Base-by-base conservation (phyloP, 495 filamentous ascomycete species). In the Xylaria telfairii region DNA sequence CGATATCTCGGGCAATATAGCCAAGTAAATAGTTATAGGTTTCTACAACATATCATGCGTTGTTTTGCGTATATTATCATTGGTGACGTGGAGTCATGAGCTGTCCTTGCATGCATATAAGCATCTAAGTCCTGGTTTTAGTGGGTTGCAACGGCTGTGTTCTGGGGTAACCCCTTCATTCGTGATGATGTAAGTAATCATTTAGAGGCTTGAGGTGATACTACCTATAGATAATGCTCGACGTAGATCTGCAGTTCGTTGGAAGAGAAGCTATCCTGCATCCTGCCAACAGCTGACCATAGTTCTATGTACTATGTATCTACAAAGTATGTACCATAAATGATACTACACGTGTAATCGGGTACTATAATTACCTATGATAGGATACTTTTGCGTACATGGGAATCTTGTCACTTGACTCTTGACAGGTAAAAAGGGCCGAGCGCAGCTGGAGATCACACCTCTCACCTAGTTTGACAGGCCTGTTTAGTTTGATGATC, bases 91-190 rank as follows among this genome's bases (percentile, higher is more conserved):
- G 49, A 57, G 26, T 34, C 5, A 5, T 57, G 56, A 59, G 19
- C 56, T 59, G 56, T 59, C 19, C 56, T n/a, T 59, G 56, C 56
- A 59, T 59, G 56, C 30, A 59, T 37, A 21, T 37, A 37, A 21
- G 56, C 32, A 39, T 34, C 2, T 13, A 12, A 21, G 32, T 34
- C 8, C 32, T 17, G 19, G 3, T 59, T 59, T 7, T 9, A 21
- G 56, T 28, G 30, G 28, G 56, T n/a, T 37, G 13, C 56, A 59
- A 37, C 30, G 32, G 9, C 32, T 37, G 51, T 17, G 26, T 30
- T 30, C 26, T 30, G 12, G 10, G 51, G 12, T 49, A 49, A 49
- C 24, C 46, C n/a, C 42, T 1, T 54, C 51, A 17, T 54, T 54
- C 10, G 47, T 17, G 51, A 17, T 54, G 12, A 28, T 13, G 51